Evolutionary conservation across 331 rosid genomes (phyloP).

Genomic region (Prunus yedoensis): DNA sequence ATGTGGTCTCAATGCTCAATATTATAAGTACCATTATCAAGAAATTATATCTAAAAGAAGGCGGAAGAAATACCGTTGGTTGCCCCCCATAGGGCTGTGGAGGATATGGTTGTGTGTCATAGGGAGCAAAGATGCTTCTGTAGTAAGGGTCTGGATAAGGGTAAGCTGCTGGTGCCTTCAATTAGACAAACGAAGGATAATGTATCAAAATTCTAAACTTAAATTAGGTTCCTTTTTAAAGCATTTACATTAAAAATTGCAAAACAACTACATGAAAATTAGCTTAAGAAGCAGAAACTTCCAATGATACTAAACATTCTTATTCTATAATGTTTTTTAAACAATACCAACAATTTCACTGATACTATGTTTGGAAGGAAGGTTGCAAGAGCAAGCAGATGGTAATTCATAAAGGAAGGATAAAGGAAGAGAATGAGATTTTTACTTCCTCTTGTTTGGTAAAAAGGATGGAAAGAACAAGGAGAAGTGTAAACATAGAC

Average conservation of each 20-base stretch:
- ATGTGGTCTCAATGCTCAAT: slow-evolving; percentile 1
- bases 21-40: not conserved
- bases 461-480: not conserved
- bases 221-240: not conserved
- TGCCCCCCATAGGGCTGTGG: slow-evolving; percentile 83
- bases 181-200: slow-evolving; percentile 21
- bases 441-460: not conserved
- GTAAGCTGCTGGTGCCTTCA: slow-evolving; percentile 76
- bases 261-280: not conserved
- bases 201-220: not conserved
- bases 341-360: not conserved
- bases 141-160: slow-evolving; percentile 98
- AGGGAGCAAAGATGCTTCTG: slow-evolving; percentile 97
- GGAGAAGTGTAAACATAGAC: not conserved
- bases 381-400: not conserved
- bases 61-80: slow-evolving; percentile 65
- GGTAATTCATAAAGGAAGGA: not conserved
- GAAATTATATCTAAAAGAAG: not conserved
- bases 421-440: not conserved
- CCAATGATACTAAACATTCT: not conserved
- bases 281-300: not conserved
- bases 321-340: not conserved
- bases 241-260: not conserved
- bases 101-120: slow-evolving; percentile 81
- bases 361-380: not conserved